Evolutionary conservation across 2,329 filamentous ascomycete species (phyloP).

Genomic region (Fusarium bulbicola): DNA sequence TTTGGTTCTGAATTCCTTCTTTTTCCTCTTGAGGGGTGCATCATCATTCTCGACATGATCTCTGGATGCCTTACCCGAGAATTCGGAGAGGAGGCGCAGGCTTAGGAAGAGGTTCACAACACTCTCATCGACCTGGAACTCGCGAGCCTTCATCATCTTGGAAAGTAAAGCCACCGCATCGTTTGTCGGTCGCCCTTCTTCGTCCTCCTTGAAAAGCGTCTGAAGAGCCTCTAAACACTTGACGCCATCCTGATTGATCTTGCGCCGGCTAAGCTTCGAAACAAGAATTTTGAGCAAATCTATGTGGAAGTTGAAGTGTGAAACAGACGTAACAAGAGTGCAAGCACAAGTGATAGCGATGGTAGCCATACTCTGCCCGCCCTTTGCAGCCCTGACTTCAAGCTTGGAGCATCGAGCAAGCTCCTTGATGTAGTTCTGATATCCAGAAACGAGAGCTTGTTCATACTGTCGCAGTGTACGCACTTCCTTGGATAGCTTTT

Average conservation of each 20-base stretch:
- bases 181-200: conserved; percentile 87
- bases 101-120: conserved; percentile 92
- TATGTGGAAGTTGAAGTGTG: conserved; percentile 95
- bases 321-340: conserved; percentile 79
- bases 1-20: conserved; percentile 90
- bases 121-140: conserved; percentile 84
- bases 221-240: conserved; percentile 84
- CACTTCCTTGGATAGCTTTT: conserved; percentile 92
- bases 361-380: conserved; percentile 66
- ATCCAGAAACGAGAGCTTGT: conserved; percentile 84
- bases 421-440: conserved; percentile 84
- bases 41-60: conserved; percentile 71
- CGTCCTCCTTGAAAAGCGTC: conserved; percentile 83
- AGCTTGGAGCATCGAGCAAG: conserved; percentile 74
- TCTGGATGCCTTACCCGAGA: conserved; percentile 82
- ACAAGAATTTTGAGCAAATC: conserved; percentile 90
- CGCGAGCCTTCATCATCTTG: conserved; percentile 93
- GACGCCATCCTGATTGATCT: conserved; percentile 76
- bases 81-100: conserved; percentile 87
- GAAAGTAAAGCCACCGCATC: conserved; percentile 86
- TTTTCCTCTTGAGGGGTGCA: conserved; percentile 69
- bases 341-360: conserved; percentile 89
- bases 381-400: conserved; percentile 51
- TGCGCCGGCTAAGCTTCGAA: conserved; percentile 78
- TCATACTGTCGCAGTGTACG: conserved; percentile 84